A percentile compares a stretch with the other conserved stretches of the same genome.
phyloP scores from a whole-genome alignment of 129 eudicot genomes.

The Rutidosis leptorrhynchoides region DNA sequence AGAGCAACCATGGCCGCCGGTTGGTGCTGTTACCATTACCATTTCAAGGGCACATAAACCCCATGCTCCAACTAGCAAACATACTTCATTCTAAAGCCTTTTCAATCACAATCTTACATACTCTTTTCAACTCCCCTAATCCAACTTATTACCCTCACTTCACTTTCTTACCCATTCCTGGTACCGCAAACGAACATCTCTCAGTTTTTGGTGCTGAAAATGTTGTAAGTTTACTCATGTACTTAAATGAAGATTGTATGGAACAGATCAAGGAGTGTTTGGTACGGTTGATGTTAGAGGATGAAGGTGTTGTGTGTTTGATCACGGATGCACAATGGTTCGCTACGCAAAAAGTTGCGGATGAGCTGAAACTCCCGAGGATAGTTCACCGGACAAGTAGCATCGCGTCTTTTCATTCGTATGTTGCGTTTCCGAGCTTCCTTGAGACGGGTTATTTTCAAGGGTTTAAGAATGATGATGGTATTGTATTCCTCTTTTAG shows the following conservation, averaged over 20 bases:
- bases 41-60: slow-evolving; percentile 58
- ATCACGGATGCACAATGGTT: slow-evolving; percentile 47
- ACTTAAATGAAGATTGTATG: slow-evolving; percentile 23
- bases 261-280: slow-evolving; percentile 34
- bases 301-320: slow-evolving; percentile 35
- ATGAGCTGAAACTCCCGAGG: slow-evolving; percentile 35
- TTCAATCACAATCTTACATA: slow-evolving; percentile 52
- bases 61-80: slow-evolving; percentile 59
- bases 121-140: slow-evolving; percentile 44
- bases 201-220: background rate
- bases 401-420: slow-evolving; percentile 30
- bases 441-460: slow-evolving; percentile 25
- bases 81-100: slow-evolving; percentile 59
- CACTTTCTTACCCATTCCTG: slow-evolving; percentile 36
- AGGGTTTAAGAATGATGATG: background rate
- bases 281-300: slow-evolving; percentile 27
- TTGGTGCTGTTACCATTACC: slow-evolving; percentile 52
- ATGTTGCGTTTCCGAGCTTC: slow-evolving; percentile 10
- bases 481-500: background rate
- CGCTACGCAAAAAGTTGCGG: slow-evolving; percentile 35
- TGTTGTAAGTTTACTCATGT: background rate
- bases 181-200: background rate
- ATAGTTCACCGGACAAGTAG: slow-evolving; percentile 29
- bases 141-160: slow-evolving; percentile 44
- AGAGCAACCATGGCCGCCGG: background rate